phyloP scores from a whole-genome alignment of 148 eudicot species.

The Drosera capensis region DNA sequence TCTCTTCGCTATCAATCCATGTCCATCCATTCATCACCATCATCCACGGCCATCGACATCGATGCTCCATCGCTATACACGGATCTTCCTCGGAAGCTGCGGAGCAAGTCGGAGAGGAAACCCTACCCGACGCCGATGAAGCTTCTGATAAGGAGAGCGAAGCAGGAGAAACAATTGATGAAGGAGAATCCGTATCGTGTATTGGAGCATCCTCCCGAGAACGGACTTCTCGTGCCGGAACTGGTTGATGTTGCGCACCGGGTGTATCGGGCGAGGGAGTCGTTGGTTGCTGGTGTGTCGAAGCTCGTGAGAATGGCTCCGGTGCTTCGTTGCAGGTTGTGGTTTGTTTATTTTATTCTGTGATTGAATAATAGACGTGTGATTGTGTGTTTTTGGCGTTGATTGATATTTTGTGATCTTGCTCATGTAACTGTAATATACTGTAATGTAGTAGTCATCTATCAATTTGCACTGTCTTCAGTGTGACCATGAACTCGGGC shows the following conservation, averaged over 20 bases:
- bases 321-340: conserved; percentile 42
- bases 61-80: no score
- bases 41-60: no score
- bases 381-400: neutral
- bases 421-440: no score
- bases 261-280: conserved; percentile 36
- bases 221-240: conserved; percentile 47
- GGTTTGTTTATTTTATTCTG: conserved; percentile 2
- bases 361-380: no score
- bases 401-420: neutral
- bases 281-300: conserved; percentile 26
- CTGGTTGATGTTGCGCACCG: conserved; percentile 32
- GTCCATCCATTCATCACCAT: no score
- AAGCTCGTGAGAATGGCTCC: conserved; percentile 27
- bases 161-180: conserved; percentile 31
- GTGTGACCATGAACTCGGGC: no score
- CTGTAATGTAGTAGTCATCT: no score
- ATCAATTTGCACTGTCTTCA: no score
- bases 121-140: conserved; percentile 59
- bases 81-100: conserved; percentile 30
- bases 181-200: conserved; percentile 36
- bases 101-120: conserved; percentile 36
- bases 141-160: conserved; percentile 34
- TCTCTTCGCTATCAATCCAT: no score
- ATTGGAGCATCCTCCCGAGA: conserved; percentile 43